Base-by-base conservation (phyloP, 2,329 filamentous ascomycete species). In the Scedosporium dehoogii region DNA sequence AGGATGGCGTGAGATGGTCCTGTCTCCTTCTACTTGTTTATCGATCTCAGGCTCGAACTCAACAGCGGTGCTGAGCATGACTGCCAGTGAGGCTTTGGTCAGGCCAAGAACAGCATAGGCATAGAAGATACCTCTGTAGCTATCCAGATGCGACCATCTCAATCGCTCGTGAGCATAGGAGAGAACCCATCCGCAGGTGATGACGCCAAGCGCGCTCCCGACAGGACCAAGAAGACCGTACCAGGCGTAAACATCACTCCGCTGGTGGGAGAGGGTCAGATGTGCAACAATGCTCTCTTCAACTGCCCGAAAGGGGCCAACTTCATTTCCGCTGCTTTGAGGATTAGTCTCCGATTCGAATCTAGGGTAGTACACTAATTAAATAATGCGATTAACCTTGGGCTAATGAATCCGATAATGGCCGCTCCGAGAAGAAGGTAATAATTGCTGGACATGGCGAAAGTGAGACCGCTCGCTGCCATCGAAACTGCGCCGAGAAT, bases 231-330 rank as follows among this genome's bases (percentile, higher is more conserved):
- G 70, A 6, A 86, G 74, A 6, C 76, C 80, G 67, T 86, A 87
- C 84, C 84, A 87, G 3, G 84, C 84, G 64, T 83, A 86, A 29
- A 87, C 75, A 67, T 86, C 83, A 63, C 78, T 76, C 55, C 83
- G 72, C 3, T 74, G 73, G 2, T 73, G 70, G 4, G 75, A 66
- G 0, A 72, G 69, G 0, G 80, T 84, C 3, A 86, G 73, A 51
- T 86, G 83, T 3, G 84, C 83, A 2, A 86, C 72, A 4, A 81
- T 79, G 16, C 81, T 84, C 70, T 87, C 84, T 68, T 87, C 85
- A 27, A 87, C 77, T 42, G 84, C 84, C 46, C 81, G 76, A 64
- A 87, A 87, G 0, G 84, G 85, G 0, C 84, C 84, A 61, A 86
- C 85, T 68, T 87, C 85, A 62, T 84, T 85, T 6, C 84, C 85